Evolutionary conservation across 1,284 basidiomycete genomes (phyloP).

Genomic region (Apiotrichum akiyoshidainum): DNA sequence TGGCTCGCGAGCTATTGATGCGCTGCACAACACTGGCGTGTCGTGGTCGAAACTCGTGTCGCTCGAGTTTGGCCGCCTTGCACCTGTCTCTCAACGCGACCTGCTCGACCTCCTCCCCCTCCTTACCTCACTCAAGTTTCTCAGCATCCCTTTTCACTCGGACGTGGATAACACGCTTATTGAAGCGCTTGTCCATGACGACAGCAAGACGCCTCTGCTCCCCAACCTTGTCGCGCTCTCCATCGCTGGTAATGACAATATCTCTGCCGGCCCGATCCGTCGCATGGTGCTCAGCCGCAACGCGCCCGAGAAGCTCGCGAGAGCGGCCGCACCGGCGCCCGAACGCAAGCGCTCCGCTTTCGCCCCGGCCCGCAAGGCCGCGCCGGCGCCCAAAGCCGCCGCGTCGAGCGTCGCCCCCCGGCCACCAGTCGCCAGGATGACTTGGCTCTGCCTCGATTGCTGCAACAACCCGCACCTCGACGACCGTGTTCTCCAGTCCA

Average conservation of each 20-base stretch:
- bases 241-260: conserved; percentile 24
- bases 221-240: conserved; percentile 34
- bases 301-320: conserved; percentile 1
- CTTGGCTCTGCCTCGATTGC: conserved; percentile 38
- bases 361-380: background rate
- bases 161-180: conserved; percentile 29
- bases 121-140: conserved; percentile 25
- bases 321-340: background rate
- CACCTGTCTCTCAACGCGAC: background rate
- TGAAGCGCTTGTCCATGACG: conserved; percentile 21
- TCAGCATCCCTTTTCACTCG: conserved; percentile 28
- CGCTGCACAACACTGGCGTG: conserved; percentile 17
- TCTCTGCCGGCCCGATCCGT: conserved; percentile 24
- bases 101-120: conserved; percentile 12
- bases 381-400: background rate
- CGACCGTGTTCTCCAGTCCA: conserved; percentile 9
- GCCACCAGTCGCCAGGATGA: conserved; percentile 18
- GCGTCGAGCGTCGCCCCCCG: background rate
- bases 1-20: background rate
- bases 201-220: conserved; percentile 19
- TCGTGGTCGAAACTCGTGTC: conserved; percentile 19
- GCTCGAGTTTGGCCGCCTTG: conserved; percentile 30
- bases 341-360: conserved; percentile 6
- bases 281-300: conserved; percentile 22
- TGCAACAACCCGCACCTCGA: conserved; percentile 32